These are phyloP conservation scores for Corniculantispora saksenae DNA, from an alignment of 2,329 filamentous ascomycete species.

Conservation along the genomic window DNA sequence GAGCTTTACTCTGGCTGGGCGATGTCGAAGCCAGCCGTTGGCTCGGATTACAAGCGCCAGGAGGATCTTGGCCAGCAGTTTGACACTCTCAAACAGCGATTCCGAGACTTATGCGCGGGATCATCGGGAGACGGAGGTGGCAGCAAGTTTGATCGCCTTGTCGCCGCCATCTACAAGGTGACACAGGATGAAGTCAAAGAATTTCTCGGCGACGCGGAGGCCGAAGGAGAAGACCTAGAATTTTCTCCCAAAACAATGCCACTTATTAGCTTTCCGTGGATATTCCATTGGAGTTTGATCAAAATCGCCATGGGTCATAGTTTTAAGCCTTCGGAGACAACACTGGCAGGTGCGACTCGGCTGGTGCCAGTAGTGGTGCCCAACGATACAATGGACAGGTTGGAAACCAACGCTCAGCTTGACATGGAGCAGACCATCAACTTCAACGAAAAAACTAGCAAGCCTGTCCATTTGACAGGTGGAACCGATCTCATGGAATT, in stretches of 20 bases:
- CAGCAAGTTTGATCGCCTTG: slow-evolving; percentile 73
- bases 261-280: slow-evolving; percentile 91
- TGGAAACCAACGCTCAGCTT: no score
- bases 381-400: neutral
- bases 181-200: slow-evolving; percentile 66
- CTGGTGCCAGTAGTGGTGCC: neutral
- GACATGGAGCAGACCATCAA: neutral
- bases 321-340: slow-evolving; percentile 23
- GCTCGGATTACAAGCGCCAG: slow-evolving; percentile 80
- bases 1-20: slow-evolving; percentile 90
- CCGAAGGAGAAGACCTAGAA: neutral
- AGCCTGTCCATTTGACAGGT: neutral
- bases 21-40: slow-evolving; percentile 69
- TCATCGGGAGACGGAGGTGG: slow-evolving; percentile 70
- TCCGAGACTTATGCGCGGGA: slow-evolving; percentile 65
- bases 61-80: slow-evolving; percentile 77
- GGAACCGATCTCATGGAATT: slow-evolving; percentile 1
- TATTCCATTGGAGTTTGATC: slow-evolving; percentile 67
- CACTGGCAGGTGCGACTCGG: neutral
- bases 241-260: slow-evolving; percentile 48
- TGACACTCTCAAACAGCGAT: slow-evolving; percentile 65
- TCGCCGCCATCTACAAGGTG: slow-evolving; percentile 84
- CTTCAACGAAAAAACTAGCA: no score
- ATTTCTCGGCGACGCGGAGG: neutral
- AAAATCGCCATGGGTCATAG: slow-evolving; percentile 32